These are phyloP conservation scores for Rhododendron simsii DNA, from an alignment of 148 eudicot genomes.

Conservation along the genomic window DNA sequence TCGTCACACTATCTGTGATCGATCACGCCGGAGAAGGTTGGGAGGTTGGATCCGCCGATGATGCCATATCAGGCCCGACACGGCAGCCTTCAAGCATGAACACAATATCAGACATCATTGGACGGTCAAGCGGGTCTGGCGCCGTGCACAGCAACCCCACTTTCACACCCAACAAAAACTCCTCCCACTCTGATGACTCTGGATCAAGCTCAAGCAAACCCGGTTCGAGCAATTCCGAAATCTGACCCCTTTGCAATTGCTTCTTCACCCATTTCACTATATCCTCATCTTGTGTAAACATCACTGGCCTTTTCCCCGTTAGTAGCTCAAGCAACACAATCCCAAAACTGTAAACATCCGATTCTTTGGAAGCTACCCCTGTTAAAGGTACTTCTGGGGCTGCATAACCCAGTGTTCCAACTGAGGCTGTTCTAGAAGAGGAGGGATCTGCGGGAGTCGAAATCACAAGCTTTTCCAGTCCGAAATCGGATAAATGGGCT, in stretches of 20 bases:
- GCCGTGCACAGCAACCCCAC: conserved; percentile 61
- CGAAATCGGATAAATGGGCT: conserved; percentile 64
- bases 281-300: conserved; percentile 61
- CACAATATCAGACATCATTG: conserved; percentile 22
- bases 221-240: conserved; percentile 53
- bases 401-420: conserved; percentile 54
- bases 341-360: conserved; percentile 62
- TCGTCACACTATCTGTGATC: not conserved
- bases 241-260: conserved; percentile 59
- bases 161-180: conserved; percentile 66
- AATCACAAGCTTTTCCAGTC: conserved; percentile 40
- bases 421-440: conserved; percentile 36
- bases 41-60: not conserved
- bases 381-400: conserved; percentile 48
- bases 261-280: conserved; percentile 78
- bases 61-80: conserved; percentile 21
- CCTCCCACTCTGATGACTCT: conserved; percentile 75
- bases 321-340: conserved; percentile 60
- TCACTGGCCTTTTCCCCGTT: conserved; percentile 58
- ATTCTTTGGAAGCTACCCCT: conserved; percentile 38
- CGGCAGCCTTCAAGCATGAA: conserved; percentile 35
- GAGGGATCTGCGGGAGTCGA: conserved; percentile 28
- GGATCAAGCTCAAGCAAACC: conserved; percentile 68
- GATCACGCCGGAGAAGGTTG: conserved; percentile 27
- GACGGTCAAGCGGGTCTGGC: conserved; percentile 38